These are phyloP conservation scores for Claviceps purpurea DNA, from an alignment of 2,329 filamentous ascomycete genomes.

Conservation along the genomic window DNA sequence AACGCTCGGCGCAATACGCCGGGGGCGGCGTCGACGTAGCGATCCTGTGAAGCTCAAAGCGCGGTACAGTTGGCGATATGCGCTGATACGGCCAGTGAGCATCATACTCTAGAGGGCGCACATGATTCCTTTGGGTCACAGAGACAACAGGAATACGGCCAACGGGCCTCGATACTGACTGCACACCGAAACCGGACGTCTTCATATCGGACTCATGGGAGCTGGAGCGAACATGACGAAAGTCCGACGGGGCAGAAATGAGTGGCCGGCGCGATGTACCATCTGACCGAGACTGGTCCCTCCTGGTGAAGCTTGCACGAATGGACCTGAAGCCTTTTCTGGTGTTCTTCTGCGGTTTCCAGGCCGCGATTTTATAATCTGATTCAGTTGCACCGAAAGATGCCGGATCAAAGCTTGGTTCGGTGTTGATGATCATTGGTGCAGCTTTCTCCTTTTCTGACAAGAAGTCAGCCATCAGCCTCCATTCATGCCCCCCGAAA, in stretches of 20 bases:
- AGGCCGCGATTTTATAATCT: conserved; percentile 8
- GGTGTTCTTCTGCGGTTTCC: conserved; percentile 7
- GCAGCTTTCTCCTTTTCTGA: conserved; percentile 18
- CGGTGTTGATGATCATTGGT: conserved; percentile 15
- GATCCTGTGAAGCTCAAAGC: conserved; percentile 29
- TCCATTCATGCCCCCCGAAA: background rate
- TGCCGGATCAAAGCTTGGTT: conserved; percentile 15
- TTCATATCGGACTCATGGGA: conserved; percentile 24
- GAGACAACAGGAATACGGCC: background rate
- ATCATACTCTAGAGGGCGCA: conserved; percentile 43
- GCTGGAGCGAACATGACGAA: conserved; percentile 42
- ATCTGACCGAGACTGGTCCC: conserved; percentile 31
- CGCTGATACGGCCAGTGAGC: conserved; percentile 29
- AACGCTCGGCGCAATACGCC: conserved; percentile 18
- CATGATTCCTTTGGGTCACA: conserved; percentile 24
- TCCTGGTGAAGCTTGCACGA: conserved; percentile 31
- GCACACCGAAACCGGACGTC: conserved; percentile 2
- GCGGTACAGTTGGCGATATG: conserved; percentile 43
- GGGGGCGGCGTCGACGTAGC: conserved; percentile 26
- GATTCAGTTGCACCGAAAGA: conserved; percentile 14
- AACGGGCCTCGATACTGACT: background rate
- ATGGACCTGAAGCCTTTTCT: conserved; percentile 16
- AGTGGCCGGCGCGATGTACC: conserved; percentile 35
- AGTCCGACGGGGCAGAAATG: conserved; percentile 47
- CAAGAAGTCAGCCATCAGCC: background rate